A percentile compares a stretch with the other conserved stretches of the same genome.
Conservation (phyloP, 352 stramenopile genomes). For the Globisporangium nunn region DNA sequence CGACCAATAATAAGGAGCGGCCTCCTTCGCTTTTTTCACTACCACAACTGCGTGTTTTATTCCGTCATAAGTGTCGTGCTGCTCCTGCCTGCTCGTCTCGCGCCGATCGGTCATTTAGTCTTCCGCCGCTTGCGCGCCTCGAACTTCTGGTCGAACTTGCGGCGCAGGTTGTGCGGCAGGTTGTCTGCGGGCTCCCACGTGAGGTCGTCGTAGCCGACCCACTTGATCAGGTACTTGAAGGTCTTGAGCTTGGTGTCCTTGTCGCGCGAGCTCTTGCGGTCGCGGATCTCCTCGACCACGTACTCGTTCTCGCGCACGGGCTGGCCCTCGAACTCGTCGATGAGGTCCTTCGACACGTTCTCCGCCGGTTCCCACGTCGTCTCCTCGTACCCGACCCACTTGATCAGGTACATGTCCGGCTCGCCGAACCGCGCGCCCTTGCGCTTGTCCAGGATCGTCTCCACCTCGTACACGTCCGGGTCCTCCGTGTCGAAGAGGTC, state of each 20-base stretch:
- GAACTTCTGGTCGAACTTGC: constrained; percentile 77
- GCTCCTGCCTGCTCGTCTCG: too few relatives aligned
- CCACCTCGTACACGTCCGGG: constrained; percentile 79
- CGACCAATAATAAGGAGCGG: not conserved
- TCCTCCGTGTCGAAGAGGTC: constrained; percentile 75
- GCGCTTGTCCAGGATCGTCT: constrained; percentile 61
- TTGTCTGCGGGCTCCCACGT: constrained; percentile 78
- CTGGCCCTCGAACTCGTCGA: constrained; percentile 72
- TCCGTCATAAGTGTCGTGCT: not conserved
- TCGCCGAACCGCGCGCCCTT: constrained; percentile 37
- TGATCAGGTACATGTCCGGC: constrained; percentile 67
- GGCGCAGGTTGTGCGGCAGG: constrained; percentile 65
- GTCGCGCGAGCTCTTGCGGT: constrained; percentile 58
- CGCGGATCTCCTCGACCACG: constrained; percentile 62
- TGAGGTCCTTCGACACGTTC: constrained; percentile 76
- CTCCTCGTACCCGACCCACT: constrained; percentile 78
- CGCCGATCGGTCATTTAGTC: not conserved
- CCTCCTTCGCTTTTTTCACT: not conserved
- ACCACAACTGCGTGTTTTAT: not conserved
- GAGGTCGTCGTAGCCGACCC: constrained; percentile 74
- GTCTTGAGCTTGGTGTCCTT: constrained; percentile 58
- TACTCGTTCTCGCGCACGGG: constrained; percentile 73
- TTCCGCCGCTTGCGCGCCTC: constrained; percentile 21
- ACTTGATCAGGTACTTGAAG: constrained; percentile 82
- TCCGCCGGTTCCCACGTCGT: constrained; percentile 67